Evolutionary conservation across 2,329 filamentous ascomycete genomes (phyloP), one percentile per base, ranked within the genome.

Genomic region (Ceratocystis albifundus): DNA sequence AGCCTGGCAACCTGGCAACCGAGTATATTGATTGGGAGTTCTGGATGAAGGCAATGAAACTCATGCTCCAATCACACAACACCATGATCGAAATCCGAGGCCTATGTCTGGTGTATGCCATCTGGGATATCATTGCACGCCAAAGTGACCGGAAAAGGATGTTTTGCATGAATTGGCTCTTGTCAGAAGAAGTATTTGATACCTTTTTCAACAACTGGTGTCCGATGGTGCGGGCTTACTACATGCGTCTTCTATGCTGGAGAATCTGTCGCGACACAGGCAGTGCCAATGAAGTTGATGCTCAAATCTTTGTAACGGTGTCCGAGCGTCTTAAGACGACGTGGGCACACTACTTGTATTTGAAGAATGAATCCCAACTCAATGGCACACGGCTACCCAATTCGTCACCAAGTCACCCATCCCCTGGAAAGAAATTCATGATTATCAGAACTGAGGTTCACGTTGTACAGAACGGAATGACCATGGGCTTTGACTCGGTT

Each of bases 161-260:
- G 15, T 73, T 96, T 20, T 95, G 89, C 73, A 71, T 88, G 32
- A 84, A 85, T 25, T 92, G 94, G 79, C 77, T 96, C 48, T 77
- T 96, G 12, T 82, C 86, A 5, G 86, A 88, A 65, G 80, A 86
- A 30, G 82, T 88, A 1, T 96, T 96, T 73, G 85, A 89, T 72
- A 84, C 84, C 68, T 86, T 90, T 69, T 96, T 96, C 76, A 93
- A 88, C 72, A 90, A 96, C 72, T 96, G 92, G 91, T 96, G 90
- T 72, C 90, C 92, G 0, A 96, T 96, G 92, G 90, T 96, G 25
- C 84, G 92, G 68, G 88, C 90, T 15, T 96, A 96, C 74, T 96
- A 88, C 73, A 94, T 96, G 83, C 89, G 92, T 61, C 77, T 96
- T 62, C 76, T 96, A 25, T 96, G 90, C 75, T 96, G 92, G 92